Evolutionary conservation across 495 filamentous ascomycete genomes (phyloP).

Genomic region (Penicillium malachiteum): DNA sequence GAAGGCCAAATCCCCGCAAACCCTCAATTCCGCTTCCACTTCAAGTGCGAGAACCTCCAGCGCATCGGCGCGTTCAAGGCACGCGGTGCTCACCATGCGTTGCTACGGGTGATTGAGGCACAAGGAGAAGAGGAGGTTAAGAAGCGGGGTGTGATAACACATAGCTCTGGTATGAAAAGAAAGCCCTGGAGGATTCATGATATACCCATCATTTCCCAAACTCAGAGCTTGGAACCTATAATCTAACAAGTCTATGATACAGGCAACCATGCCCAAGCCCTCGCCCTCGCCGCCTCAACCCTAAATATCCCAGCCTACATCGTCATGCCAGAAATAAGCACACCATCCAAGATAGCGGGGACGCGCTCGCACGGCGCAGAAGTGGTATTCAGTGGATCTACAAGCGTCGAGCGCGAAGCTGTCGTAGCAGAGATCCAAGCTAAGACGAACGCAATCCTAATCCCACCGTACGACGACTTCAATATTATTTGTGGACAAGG

Average conservation of each 20-base stretch:
- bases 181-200: not conserved
- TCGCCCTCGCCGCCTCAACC: slow-evolving; percentile 77
- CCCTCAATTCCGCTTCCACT: slow-evolving; percentile 74
- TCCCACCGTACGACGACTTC: slow-evolving; percentile 90
- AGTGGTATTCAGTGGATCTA: slow-evolving; percentile 82
- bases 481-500: slow-evolving; percentile 91
- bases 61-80: slow-evolving; percentile 92
- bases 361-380: slow-evolving; percentile 71
- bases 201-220: too few relatives aligned
- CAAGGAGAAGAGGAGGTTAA: slow-evolving; percentile 55
- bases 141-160: slow-evolving; percentile 79
- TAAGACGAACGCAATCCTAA: slow-evolving; percentile 68
- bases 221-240: not conserved
- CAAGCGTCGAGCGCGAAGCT: slow-evolving; percentile 76
- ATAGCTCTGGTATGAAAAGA: slow-evolving; percentile 69
- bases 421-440: slow-evolving; percentile 64
- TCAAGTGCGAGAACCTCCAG: slow-evolving; percentile 97
- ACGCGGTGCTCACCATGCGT: slow-evolving; percentile 85
- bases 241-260: not conserved
- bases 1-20: slow-evolving; percentile 56
- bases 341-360: slow-evolving; percentile 80
- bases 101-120: slow-evolving; percentile 67
- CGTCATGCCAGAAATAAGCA: slow-evolving; percentile 85
- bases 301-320: slow-evolving; percentile 70
- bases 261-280: slow-evolving; percentile 97